Evolutionary conservation across 2,329 filamentous ascomycete genomes (phyloP), one percentile per base, ranked within the genome.

Genomic region (Penicillium verrucosum): DNA sequence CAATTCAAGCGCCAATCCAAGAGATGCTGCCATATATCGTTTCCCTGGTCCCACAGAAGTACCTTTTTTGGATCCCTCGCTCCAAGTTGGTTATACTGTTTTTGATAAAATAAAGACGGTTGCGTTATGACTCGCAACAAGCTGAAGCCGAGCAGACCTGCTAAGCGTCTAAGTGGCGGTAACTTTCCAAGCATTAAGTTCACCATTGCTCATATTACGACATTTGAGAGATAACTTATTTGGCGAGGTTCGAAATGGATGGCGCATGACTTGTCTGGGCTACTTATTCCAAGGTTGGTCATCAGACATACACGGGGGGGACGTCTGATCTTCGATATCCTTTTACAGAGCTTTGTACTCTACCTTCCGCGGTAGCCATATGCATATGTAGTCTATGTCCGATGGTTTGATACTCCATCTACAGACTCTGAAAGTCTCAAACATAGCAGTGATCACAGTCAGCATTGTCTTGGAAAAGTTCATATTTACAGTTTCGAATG

Each of bases 1-100:
- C 62, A 63, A 65, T 65, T 64, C 65, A 60, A 68, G 67, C 62
- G 63, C 65, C 70, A 72, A 71, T 70, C 57, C 60, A 61, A 65
- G 60, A 66, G 62, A 59, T 56, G 58, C 64, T 68, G 60, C 60
- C 62, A 63, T 41, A 29, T 36, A 49, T 29, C 18, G 14, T 34
- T 32, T 40, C 16, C 21, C 30, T 21, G 30, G 9, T 34, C 3
- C n/a, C 30, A 25, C 9, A 34, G 21, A 34, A 46, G 30, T 25
- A 46, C 5, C 5, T 25, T 18, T 3, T 46, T 46, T 21, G 14
- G 8, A 34, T 3, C 2, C 5, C 14, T 14, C 3, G 3, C 14
- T 12, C 30, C 30, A 36, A 8, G 21, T 23, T 46, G 18, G 30
- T 30, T 36, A 12, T 16, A 23, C 18, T 34, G 8, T 46, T 25